These are phyloP conservation scores for Dendrobium huoshanense DNA, from an alignment of 106 monocot genomes.

Conservation along the genomic window DNA sequence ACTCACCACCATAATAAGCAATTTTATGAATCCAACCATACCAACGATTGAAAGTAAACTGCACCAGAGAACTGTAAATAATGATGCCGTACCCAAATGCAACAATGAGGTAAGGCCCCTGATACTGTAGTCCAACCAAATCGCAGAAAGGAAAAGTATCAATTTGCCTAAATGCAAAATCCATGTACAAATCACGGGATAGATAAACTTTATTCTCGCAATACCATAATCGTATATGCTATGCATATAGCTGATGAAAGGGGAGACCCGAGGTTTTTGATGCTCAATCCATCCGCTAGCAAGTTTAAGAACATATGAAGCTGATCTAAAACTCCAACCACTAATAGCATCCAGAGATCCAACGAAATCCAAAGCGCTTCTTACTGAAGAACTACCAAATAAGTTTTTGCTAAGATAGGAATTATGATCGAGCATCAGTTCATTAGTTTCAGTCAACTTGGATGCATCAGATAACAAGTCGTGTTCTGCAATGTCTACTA, in stretches of 20 bases:
- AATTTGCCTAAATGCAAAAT: conserved; percentile 48
- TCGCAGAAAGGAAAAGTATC: conserved; percentile 45
- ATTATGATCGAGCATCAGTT: conserved; percentile 1
- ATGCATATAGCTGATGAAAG: conserved; percentile 15
- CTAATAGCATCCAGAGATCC: conserved; percentile 15
- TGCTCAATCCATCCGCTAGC: conserved; percentile 44
- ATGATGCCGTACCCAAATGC: conserved; percentile 73
- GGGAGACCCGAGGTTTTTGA: conserved; percentile 51
- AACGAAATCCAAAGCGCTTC: conserved; percentile 10
- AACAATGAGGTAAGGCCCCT: conserved; percentile 81
- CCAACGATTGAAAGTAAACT: conserved; percentile 53
- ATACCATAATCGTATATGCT: conserved; percentile 26
- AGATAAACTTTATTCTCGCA: conserved; percentile 32
- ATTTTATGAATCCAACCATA: conserved; percentile 78
- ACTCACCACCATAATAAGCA: conserved; percentile 52
- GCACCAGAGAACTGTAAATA: conserved; percentile 80
- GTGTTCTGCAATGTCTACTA: conserved; percentile 9
- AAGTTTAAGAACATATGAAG: conserved; percentile 28
- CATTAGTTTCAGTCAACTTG: conserved; percentile 13
- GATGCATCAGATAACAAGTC: conserved; percentile 19
- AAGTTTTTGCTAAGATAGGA: not conserved
- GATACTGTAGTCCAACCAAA: conserved; percentile 71
- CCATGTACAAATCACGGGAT: conserved; percentile 56
- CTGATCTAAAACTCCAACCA: conserved; percentile 24
- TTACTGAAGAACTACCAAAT: conserved; percentile 9